Evolutionary conservation across 192 early-diverging fungal genomes (phyloP).

Genomic region (Spinellus fusiger): DNA sequence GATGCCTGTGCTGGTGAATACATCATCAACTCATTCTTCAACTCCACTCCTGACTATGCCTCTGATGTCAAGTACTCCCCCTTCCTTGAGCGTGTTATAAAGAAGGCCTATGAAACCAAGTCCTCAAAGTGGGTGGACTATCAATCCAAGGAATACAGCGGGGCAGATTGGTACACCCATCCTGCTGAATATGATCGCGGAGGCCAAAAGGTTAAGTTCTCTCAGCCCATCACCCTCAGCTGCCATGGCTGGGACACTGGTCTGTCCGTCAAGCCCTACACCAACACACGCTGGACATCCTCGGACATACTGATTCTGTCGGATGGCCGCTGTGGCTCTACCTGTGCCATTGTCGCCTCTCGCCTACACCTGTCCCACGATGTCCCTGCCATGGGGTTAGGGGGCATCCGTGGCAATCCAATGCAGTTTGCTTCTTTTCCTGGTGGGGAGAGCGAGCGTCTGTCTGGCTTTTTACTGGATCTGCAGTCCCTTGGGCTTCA

Average conservation of each 20-base stretch:
- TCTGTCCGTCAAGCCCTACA: slow-evolving; percentile 7
- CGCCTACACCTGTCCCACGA: slow-evolving; percentile 25
- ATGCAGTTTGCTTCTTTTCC: slow-evolving; percentile 37
- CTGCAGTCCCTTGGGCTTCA: slow-evolving; percentile 14
- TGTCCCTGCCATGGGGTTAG: slow-evolving; percentile 26
- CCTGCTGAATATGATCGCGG: slow-evolving; percentile 18
- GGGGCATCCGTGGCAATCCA: slow-evolving; percentile 32
- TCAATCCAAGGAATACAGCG: slow-evolving; percentile 9
- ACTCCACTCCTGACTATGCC: slow-evolving; percentile 25
- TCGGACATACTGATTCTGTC: slow-evolving; percentile 25
- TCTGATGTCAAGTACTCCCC: slow-evolving; percentile 31
- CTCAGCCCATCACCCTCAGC: slow-evolving; percentile 21
- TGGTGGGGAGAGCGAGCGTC: slow-evolving; percentile 32
- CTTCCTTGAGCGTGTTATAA: slow-evolving; percentile 20
- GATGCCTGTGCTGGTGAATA: slow-evolving; percentile 35
- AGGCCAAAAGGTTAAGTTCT: slow-evolving; percentile 16
- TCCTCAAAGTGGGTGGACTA: slow-evolving; percentile 28
- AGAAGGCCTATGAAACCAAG: slow-evolving; percentile 15
- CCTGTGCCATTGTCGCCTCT: slow-evolving; percentile 34
- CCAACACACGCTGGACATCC: slow-evolving; percentile 20
- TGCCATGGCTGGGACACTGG: slow-evolving; percentile 20
- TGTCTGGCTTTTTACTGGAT: slow-evolving; percentile 27
- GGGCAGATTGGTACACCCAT: slow-evolving; percentile 20
- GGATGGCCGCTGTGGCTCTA: slow-evolving; percentile 32
- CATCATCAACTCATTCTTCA: slow-evolving; percentile 26